A percentile compares a stretch with the other conserved stretches of the same genome.
These are phyloP conservation scores for Barnettozyma populi DNA, from an alignment of 805 yeast genomes.

Conservation along the genomic window DNA sequence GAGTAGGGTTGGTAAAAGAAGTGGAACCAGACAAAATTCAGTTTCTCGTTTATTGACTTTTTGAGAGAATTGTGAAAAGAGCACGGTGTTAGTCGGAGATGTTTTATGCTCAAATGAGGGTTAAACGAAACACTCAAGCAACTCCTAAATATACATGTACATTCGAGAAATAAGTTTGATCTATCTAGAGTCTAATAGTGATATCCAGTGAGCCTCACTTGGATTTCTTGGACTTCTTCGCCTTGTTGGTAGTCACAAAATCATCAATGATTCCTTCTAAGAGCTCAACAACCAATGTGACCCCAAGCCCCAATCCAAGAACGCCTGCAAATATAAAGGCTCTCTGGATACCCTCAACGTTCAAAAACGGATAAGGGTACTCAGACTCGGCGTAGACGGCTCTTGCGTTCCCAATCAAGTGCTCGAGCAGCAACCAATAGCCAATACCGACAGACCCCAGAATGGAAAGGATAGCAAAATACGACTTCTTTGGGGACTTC, in stretches of 20 bases:
- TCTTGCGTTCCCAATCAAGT: slow-evolving; percentile 1
- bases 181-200: background rate
- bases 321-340: slow-evolving; percentile 44
- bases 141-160: too few species aligned
- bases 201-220: background rate
- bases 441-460: slow-evolving; percentile 35
- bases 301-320: slow-evolving; percentile 31
- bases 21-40: background rate
- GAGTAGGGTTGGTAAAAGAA: background rate
- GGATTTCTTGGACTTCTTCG: background rate
- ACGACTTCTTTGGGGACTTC: slow-evolving; percentile 32
- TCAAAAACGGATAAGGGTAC: slow-evolving; percentile 67
- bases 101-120: background rate
- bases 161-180: too few species aligned
- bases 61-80: background rate
- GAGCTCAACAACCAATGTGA: slow-evolving; percentile 26
- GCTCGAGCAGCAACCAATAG: slow-evolving; percentile 52
- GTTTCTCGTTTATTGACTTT: background rate
- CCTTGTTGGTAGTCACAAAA: background rate
- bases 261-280: slow-evolving; percentile 20
- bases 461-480: slow-evolving; percentile 35
- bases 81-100: background rate
- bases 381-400: slow-evolving; percentile 11
- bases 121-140: too few species aligned
- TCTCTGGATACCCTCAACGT: slow-evolving; percentile 42